phyloP scores from a whole-genome alignment of 306 rosid genomes.

The Delonix regia region DNA sequence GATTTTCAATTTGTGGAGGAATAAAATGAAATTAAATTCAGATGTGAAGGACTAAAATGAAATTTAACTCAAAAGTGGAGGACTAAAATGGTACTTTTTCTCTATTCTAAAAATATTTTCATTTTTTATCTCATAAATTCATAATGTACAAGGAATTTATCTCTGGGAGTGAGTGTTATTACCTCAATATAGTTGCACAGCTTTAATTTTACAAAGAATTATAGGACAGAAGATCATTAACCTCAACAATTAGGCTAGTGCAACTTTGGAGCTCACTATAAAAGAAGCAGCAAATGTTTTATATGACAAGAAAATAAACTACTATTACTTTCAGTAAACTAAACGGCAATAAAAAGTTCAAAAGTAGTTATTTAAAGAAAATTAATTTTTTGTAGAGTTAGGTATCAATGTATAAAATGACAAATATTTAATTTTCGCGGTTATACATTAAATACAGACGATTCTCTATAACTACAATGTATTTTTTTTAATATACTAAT shows the following conservation, averaged over 20 bases:
- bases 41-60: too few relatives aligned
- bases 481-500: neutral
- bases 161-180: neutral
- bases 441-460: neutral
- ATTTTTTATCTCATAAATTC: neutral
- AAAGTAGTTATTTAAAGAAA: neutral
- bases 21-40: too few relatives aligned
- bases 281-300: neutral
- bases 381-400: neutral
- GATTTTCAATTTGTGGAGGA: too few relatives aligned
- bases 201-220: neutral
- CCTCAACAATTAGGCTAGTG: neutral
- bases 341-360: neutral
- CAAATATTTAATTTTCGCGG: too few relatives aligned
- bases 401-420: neutral
- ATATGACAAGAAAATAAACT: neutral
- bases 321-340: neutral
- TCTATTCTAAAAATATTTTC: neutral
- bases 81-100: too few relatives aligned
- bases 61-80: too few relatives aligned
- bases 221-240: neutral
- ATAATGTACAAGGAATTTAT: neutral
- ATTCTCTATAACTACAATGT: neutral
- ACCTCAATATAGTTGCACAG: neutral
- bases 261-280: neutral